Conservation (phyloP, 139 green algal genomes). For the Haematococcus lacustris region DNA sequence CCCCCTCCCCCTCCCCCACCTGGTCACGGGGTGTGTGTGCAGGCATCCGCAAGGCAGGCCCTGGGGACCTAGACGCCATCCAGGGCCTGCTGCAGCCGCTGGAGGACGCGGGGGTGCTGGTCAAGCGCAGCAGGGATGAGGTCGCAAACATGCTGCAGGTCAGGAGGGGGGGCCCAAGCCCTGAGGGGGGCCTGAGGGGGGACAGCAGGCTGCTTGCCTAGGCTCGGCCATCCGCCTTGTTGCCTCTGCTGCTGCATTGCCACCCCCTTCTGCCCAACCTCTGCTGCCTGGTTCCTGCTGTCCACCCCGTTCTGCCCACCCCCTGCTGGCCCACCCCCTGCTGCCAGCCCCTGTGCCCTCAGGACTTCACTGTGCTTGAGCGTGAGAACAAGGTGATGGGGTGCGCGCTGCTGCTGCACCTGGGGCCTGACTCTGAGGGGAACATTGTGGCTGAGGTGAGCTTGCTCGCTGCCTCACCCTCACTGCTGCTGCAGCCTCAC, state of each 20-base stretch:
- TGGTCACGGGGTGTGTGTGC: too few species aligned
- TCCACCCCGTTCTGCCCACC: too few species aligned
- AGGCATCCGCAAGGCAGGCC: conserved; percentile 68
- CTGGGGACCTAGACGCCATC: conserved; percentile 51
- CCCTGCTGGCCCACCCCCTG: too few species aligned
- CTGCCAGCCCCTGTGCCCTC: conserved; percentile 11
- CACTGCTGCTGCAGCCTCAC: not conserved
- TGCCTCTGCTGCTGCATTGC: not conserved
- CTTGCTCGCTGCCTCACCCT: not conserved
- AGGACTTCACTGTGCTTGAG: conserved; percentile 64
- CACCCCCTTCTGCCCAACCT: not conserved
- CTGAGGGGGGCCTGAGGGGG: too few species aligned
- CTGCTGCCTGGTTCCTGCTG: too few species aligned
- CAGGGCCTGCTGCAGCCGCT: conserved; percentile 60
- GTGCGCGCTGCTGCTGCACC: conserved; percentile 68
- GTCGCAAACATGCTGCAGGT: conserved; percentile 30
- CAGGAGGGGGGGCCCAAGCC: too few species aligned
- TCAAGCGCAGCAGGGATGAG: conserved; percentile 46
- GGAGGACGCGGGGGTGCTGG: conserved; percentile 47
- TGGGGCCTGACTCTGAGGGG: conserved; percentile 43
- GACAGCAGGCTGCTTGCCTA: too few species aligned
- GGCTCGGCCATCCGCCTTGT: too few species aligned
- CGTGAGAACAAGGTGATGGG: conserved; percentile 64
- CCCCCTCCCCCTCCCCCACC: too few species aligned
- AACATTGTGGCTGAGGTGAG: conserved; percentile 72